These are phyloP conservation scores for Erythrobasidium yunnanense DNA, from an alignment of 768 basidiomycete species.

Conservation along the genomic window DNA sequence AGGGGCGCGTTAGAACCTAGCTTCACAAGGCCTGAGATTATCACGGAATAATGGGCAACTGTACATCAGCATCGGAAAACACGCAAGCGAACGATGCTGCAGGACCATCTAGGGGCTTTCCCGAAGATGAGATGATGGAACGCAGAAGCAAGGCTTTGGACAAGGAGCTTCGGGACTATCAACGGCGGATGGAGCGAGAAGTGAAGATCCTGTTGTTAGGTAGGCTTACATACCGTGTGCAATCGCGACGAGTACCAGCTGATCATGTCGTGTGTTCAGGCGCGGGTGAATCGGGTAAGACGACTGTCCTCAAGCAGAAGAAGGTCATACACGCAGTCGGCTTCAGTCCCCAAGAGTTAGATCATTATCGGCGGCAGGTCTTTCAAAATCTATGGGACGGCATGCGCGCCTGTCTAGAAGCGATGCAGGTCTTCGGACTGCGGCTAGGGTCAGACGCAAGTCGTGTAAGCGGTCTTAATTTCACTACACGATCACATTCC, in stretches of 20 bases:
- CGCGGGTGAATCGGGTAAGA: constrained; percentile 31
- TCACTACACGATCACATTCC: neutral
- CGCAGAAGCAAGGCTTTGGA: constrained; percentile 3
- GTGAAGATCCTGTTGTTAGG: constrained; percentile 30
- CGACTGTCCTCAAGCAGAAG: constrained; percentile 60
- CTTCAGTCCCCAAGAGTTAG: constrained; percentile 70
- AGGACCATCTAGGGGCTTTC: neutral
- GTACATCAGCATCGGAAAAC: neutral
- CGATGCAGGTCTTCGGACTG: constrained; percentile 80
- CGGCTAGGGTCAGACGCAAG: constrained; percentile 52
- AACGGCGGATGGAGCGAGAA: constrained; percentile 24
- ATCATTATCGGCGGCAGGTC: constrained; percentile 78
- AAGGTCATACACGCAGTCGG: constrained; percentile 80
- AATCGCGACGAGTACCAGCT: too few relatives aligned
- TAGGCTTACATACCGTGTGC: neutral
- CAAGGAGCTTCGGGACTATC: constrained; percentile 29
- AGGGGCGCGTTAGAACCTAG: too few relatives aligned
- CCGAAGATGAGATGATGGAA: neutral
- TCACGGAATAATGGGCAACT: constrained; percentile 2
- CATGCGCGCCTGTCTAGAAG: constrained; percentile 67
- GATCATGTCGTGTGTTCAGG: neutral
- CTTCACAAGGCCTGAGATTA: too few relatives aligned
- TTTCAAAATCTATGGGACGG: constrained; percentile 86
- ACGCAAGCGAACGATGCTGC: neutral
- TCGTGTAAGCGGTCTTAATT: too few relatives aligned